Base-by-base conservation (phyloP, 441 rosid species). In the Croton laevigatus region DNA sequence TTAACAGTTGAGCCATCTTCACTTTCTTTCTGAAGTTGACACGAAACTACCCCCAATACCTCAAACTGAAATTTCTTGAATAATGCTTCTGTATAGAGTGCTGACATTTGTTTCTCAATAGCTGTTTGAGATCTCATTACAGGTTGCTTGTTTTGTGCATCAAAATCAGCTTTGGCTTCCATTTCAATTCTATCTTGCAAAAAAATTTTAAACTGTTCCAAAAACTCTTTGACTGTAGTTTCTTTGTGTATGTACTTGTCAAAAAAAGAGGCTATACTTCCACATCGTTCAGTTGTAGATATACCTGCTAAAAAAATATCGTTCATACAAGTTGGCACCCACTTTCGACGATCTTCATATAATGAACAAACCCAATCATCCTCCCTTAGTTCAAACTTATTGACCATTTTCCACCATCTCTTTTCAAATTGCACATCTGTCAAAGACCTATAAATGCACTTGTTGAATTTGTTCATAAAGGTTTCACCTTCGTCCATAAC, bases 41-140 rank as follows among this genome's bases (percentile, higher is more conserved):
- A 89, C 40, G 84, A 87, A 79, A 79, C 90, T 66, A 78, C 80
- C 53, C 89, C 90, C 55, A 75, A 71, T 53, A 82, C 83, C 80
- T 87, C 91, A 34, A 80, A 82, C 83, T 89, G 94, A 74, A 87
- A 87, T 64, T 84, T 82, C 87, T 87, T 82, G 76, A 85, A 89
- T 63, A 86, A 69, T 37, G 87, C 71, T 38, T 81, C 82, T 8
- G 91, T 87, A 69, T 89, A 87, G 65, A 79, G 72, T 57, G 71
- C 57, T 0, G 86, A 85, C 74, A 87, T 71, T 72, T 89, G 90
- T 75, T 82, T 84, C 82, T 87, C 94, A 51, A 83, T 81, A 62
- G 84, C 44, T 46, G 85, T 81, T 55, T 78, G 75, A 77, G 88
- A 81, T 64, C 83, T 81, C 70, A 87, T 55, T 20, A 83, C 71